Conservation (phyloP, 495 filamentous ascomycete species). For the Penicillium lividum region DNA sequence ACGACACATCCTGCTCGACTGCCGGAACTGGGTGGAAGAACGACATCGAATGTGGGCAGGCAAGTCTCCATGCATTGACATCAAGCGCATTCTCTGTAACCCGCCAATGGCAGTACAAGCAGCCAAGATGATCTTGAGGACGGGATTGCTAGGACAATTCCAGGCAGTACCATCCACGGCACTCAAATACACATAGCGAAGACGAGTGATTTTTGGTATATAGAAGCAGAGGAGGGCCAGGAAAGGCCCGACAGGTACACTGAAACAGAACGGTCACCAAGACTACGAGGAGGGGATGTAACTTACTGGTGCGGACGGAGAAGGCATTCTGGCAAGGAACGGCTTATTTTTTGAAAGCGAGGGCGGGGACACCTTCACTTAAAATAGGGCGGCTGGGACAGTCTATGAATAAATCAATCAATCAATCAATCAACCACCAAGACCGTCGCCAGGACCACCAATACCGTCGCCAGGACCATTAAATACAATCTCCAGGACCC, state of each 20-base stretch:
- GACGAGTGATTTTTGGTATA: constrained; percentile 22
- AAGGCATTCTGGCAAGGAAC: too few species aligned
- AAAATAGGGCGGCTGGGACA: too few species aligned
- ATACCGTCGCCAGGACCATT: too few species aligned
- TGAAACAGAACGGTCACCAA: constrained; percentile 20
- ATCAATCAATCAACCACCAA: too few species aligned
- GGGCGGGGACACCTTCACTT: too few species aligned
- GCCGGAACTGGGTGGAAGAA: constrained; percentile 28
- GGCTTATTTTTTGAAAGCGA: too few species aligned
- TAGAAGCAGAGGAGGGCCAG: constrained; percentile 12
- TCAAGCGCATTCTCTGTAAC: constrained; percentile 22
- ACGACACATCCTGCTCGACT: constrained; percentile 34
- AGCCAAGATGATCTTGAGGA: constrained; percentile 31
- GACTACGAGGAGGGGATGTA: too few species aligned
- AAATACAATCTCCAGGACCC: too few species aligned
- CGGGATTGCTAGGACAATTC: constrained; percentile 31
- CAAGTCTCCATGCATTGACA: constrained; percentile 23
- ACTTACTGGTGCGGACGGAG: too few species aligned
- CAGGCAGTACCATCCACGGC: constrained; percentile 17
- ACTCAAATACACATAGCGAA: constrained; percentile 20
- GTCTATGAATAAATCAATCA: too few species aligned
- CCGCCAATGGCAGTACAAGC: constrained; percentile 29
- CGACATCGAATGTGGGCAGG: constrained; percentile 28
- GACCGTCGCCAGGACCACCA: too few species aligned
- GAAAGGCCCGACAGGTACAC: constrained; percentile 11